A percentile compares a stretch with the other conserved stretches of the same genome.
Conservation (phyloP, 768 basidiomycete species). For the Daedalea quercina region DNA sequence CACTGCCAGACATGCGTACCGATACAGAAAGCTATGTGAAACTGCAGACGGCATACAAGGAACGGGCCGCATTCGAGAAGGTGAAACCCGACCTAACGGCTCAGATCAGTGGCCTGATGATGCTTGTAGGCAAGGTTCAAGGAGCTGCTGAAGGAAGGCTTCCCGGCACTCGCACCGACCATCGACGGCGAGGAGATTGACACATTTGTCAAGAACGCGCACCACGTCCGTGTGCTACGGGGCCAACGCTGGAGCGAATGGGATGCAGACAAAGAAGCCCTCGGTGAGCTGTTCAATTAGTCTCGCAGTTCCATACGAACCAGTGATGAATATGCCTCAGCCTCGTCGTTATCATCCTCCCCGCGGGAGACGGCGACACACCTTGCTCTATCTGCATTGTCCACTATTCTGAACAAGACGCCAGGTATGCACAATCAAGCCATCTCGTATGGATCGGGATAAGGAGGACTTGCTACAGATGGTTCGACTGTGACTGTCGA, state of each 20-base stretch:
- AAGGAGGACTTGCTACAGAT: conserved; percentile 11
- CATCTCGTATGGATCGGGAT: not conserved
- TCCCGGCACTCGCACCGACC: conserved; percentile 35
- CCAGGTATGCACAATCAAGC: conserved; percentile 4
- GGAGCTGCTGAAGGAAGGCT: conserved; percentile 34
- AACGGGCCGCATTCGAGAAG: conserved; percentile 67
- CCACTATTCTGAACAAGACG: conserved; percentile 20
- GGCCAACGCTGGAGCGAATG: conserved; percentile 58
- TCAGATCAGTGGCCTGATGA: not conserved
- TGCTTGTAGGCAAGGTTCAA: conserved; percentile 18
- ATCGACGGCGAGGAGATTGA: conserved; percentile 54
- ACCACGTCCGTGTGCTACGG: conserved; percentile 59
- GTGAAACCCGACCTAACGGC: conserved; percentile 8
- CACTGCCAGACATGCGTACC: conserved; percentile 95
- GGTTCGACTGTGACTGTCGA: conserved; percentile 39
- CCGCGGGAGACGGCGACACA: conserved; percentile 64
- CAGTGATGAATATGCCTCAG: too few relatives aligned
- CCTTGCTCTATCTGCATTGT: conserved; percentile 63
- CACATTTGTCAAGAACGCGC: conserved; percentile 74
- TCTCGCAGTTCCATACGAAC: too few relatives aligned
- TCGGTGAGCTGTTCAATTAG: conserved; percentile 37
- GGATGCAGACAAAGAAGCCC: conserved; percentile 38
- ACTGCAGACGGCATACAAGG: conserved; percentile 81
- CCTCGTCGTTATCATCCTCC: conserved; percentile 12
- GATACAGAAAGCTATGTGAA: conserved; percentile 78